Evolutionary conservation across 1,139 yeast species (phyloP).

Genomic region (Taphrina wiesneri): DNA sequence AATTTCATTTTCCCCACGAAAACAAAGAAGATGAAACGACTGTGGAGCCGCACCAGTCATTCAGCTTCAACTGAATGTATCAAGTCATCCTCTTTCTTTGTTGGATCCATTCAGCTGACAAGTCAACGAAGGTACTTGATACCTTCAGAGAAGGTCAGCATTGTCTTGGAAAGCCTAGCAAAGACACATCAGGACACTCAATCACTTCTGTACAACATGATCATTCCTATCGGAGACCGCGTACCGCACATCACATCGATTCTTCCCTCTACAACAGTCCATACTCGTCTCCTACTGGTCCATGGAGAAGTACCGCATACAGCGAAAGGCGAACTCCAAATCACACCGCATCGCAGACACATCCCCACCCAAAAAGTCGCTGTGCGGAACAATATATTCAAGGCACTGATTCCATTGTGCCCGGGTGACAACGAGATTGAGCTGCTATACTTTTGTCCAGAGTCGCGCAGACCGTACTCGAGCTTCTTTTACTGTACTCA

Average conservation of each 20-base stretch:
- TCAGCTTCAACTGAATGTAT: too few species aligned
- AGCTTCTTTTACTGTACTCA: constrained; percentile 45
- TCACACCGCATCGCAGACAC: constrained; percentile 54
- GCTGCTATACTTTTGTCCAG: constrained; percentile 34
- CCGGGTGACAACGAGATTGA: constrained; percentile 60
- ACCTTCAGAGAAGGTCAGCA: too few species aligned
- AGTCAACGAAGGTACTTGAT: too few species aligned
- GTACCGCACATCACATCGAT: constrained; percentile 16
- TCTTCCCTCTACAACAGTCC: constrained; percentile 40
- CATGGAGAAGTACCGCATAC: constrained; percentile 44
- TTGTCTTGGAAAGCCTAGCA: too few species aligned
- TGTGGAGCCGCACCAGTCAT: too few species aligned
- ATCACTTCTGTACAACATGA: background rate
- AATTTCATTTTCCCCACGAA: too few species aligned
- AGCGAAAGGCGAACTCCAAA: constrained; percentile 42
- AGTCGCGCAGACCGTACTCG: background rate
- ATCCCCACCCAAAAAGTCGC: constrained; percentile 75
- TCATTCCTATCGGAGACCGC: constrained; percentile 1
- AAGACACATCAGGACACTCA: too few species aligned
- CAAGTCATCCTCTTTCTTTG: too few species aligned
- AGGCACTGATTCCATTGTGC: constrained; percentile 69
- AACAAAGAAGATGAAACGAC: too few species aligned
- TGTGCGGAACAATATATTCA: constrained; percentile 70
- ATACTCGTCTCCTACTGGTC: constrained; percentile 44
- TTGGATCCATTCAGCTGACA: too few species aligned